These are phyloP conservation scores for Cystobasidiaceae sp. DNA, from an alignment of 1,284 basidiomycete genomes.

Conservation along the genomic window DNA sequence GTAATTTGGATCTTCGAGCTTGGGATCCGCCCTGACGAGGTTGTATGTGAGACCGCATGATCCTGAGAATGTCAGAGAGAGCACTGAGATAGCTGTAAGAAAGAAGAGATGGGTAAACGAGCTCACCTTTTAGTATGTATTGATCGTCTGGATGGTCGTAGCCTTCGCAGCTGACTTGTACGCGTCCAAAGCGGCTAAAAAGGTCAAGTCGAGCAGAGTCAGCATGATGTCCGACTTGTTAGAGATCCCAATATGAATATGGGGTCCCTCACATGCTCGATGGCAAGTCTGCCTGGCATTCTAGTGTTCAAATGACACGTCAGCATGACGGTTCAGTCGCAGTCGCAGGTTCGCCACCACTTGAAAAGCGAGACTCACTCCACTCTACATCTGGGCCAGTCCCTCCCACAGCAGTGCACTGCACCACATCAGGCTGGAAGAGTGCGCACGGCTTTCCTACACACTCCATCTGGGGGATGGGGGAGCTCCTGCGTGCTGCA, in stretches of 20 bases:
- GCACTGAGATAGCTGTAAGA: no score
- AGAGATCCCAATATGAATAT: not conserved
- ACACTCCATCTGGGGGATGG: conserved; percentile 73
- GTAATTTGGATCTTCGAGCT: conserved; percentile 44
- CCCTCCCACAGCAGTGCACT: conserved; percentile 73
- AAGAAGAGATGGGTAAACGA: no score
- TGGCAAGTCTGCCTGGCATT: conserved; percentile 84
- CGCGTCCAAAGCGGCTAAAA: conserved; percentile 63
- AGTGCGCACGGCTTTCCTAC: conserved; percentile 67
- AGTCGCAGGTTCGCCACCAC: no score
- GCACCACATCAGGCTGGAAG: conserved; percentile 75
- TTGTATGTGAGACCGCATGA: conserved; percentile 77
- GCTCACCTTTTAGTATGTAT: conserved; percentile 72
- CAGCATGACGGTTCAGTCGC: no score
- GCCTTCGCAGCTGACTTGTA: conserved; percentile 82
- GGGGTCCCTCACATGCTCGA: conserved; percentile 45
- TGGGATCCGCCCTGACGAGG: conserved; percentile 58
- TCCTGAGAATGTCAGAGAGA: no score
- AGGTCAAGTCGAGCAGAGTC: not conserved
- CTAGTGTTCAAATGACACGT: conserved; percentile 19
- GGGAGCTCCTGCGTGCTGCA: conserved; percentile 58
- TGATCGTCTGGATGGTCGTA: conserved; percentile 73
- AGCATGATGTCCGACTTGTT: no score
- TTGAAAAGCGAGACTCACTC: conserved; percentile 62
- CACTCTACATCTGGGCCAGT: conserved; percentile 71